Evolutionary conservation across 805 yeast species (phyloP).

Genomic region (Blastobotrys muscicola): DNA sequence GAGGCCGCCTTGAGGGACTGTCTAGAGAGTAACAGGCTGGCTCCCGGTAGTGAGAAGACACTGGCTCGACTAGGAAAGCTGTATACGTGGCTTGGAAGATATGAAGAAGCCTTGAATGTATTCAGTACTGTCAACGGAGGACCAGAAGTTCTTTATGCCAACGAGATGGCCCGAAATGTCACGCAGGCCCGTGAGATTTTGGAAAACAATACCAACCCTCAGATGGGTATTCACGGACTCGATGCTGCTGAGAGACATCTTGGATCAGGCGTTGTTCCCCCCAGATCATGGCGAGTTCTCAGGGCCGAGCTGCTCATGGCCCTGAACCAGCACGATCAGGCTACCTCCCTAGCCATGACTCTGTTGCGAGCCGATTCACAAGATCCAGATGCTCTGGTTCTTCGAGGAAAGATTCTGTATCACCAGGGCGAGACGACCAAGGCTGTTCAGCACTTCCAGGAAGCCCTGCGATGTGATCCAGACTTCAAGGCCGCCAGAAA

Average conservation of each 20-base stretch:
- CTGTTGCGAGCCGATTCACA: conserved; percentile 28
- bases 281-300: conserved; percentile 28
- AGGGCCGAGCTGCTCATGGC: conserved; percentile 22
- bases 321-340: conserved; percentile 27
- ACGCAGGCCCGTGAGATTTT: conserved; percentile 25
- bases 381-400: conserved; percentile 32
- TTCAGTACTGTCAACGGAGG: conserved; percentile 17
- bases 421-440: conserved; percentile 30
- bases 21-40: conserved; percentile 22
- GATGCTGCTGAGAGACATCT: conserved; percentile 30
- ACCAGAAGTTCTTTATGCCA: conserved; percentile 20
- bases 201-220: conserved; percentile 17
- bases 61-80: conserved; percentile 29
- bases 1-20: conserved; percentile 29
- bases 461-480: conserved; percentile 34
- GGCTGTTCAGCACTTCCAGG: conserved; percentile 30
- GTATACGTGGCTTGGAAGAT: conserved; percentile 26
- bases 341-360: conserved; percentile 28
- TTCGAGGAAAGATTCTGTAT: conserved; percentile 31
- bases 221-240: conserved; percentile 28
- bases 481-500: conserved; percentile 29
- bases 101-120: conserved; percentile 26
- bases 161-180: conserved; percentile 30
- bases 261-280: conserved; percentile 27
- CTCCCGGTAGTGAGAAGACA: conserved; percentile 28